Base-by-base conservation (phyloP, 2,329 filamentous ascomycete genomes). In the Volutella citrinella region DNA sequence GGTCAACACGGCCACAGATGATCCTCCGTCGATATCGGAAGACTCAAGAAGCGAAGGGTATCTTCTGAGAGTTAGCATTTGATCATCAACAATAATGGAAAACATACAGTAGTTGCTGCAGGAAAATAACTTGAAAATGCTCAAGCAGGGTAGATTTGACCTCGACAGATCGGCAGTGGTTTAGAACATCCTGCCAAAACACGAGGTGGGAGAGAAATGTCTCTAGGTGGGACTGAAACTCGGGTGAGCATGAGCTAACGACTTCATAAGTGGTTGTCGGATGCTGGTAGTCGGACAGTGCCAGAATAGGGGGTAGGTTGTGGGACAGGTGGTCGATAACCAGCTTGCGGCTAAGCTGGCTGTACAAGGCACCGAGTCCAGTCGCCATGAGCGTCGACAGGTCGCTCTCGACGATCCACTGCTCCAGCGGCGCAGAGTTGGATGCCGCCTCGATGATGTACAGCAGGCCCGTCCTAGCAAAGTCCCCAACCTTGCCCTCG, bases 101-200 rank as follows among this genome's bases (percentile, higher is more conserved):
- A 13, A 65, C 83, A 56, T 64, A 97, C 79, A 98, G 67, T 52
- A 98, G 69, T 61, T 98, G 93, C 61, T 96, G 88, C 32, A 98
- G 69, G 59, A 98, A 98, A 20, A 98, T 80, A 49, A 97, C 85
- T 58, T 96, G 90, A 55, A 98, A 98, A 63, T 98, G 93, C 58
- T 98, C 93, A 19, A 98, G 73, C 31, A 98, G 69, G 1, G 90
- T 96, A 47, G 87, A 87, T 58, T 91, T 93, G 49, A 98, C 88
- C 56, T 97, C 91, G 2, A 82, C 72, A 5, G 91, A 97, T 52
- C 82, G 81, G 66, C 93, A 98, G 62, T 97, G 91, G 59, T 97
- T 93, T 41, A 98, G 70, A 20, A 96, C 90, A 60, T 98, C 93
- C 64, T 98, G 93, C 93, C 93, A 98, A 57, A 98, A 98, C 6